Evolutionary conservation across 352 stramenopile genomes (phyloP).

Genomic region (Phytophthora aleatoria): DNA sequence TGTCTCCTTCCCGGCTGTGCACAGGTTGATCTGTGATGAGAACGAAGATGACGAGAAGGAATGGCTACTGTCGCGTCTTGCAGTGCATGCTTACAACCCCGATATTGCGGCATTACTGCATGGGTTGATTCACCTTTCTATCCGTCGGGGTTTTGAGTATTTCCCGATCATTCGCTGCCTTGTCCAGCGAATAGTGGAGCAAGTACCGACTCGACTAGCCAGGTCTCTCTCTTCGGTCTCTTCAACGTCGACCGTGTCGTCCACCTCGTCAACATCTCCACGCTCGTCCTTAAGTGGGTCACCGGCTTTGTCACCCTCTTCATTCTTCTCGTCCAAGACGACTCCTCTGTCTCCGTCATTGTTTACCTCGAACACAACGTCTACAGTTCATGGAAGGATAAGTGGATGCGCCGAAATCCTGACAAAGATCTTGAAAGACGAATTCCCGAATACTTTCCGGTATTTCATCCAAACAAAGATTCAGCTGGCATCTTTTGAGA

Average conservation of each 20-base stretch:
- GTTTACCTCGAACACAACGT: slow-evolving; percentile 46
- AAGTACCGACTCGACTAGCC: slow-evolving; percentile 33
- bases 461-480: slow-evolving; percentile 75
- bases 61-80: slow-evolving; percentile 54
- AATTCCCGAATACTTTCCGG: slow-evolving; percentile 80
- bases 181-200: slow-evolving; percentile 54
- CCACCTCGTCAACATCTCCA: slow-evolving; percentile 42
- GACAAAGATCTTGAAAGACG: slow-evolving; percentile 61
- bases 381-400: slow-evolving; percentile 53
- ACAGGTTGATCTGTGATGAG: slow-evolving; percentile 54
- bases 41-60: slow-evolving; percentile 37
- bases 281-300: slow-evolving; percentile 34
- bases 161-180: slow-evolving; percentile 60
- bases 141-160: slow-evolving; percentile 47
- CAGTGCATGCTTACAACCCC: slow-evolving; percentile 60
- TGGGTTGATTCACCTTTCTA: slow-evolving; percentile 67
- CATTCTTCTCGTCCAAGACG: slow-evolving; percentile 33
- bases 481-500: slow-evolving; percentile 76
- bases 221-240: slow-evolving; percentile 42
- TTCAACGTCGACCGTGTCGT: slow-evolving; percentile 51
- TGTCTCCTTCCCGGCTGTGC: slow-evolving; percentile 65
- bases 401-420: slow-evolving; percentile 75
- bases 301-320: slow-evolving; percentile 26
- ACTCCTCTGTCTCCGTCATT: slow-evolving; percentile 29
- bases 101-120: slow-evolving; percentile 68